phyloP scores from a whole-genome alignment of 306 rosid genomes.

The Cucurbita ficifolia region DNA sequence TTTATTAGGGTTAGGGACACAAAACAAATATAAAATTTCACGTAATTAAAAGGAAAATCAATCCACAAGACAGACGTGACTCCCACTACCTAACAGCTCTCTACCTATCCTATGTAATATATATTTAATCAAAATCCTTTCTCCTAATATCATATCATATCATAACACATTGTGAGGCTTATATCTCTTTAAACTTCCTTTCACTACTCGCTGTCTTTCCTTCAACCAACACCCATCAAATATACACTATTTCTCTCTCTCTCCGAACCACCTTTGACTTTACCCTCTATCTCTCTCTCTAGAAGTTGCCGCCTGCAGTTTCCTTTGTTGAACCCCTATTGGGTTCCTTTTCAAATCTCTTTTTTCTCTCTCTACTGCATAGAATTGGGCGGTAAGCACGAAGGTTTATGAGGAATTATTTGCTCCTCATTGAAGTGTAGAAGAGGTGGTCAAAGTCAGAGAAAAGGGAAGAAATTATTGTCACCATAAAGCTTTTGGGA shows the following conservation, averaged over 20 bases:
- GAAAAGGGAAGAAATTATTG: neutral
- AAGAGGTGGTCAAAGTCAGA: neutral
- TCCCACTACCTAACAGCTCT: slow-evolving; percentile 43
- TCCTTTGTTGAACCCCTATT: slow-evolving; percentile 7
- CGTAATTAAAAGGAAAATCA: neutral
- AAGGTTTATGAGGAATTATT: slow-evolving; percentile 15
- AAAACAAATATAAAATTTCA: slow-evolving; percentile 1
- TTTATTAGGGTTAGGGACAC: slow-evolving; percentile 13
- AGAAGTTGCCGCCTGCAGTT: slow-evolving; percentile 31
- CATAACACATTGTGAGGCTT: slow-evolving; percentile 38
- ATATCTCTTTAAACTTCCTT: slow-evolving; percentile 17
- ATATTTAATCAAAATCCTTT: slow-evolving; percentile 16
- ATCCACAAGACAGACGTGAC: slow-evolving; percentile 55
- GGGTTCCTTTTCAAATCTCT: neutral
- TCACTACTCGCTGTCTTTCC: slow-evolving; percentile 9
- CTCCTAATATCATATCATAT: slow-evolving; percentile 12
- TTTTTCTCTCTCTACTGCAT: slow-evolving; percentile 9
- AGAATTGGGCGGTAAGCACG: slow-evolving; percentile 30
- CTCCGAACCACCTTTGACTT: slow-evolving; percentile 17
- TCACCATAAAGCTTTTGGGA: neutral
- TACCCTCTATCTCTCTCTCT: slow-evolving; percentile 17
- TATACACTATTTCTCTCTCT: neutral
- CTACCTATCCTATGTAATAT: slow-evolving; percentile 9
- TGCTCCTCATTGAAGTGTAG: neutral
- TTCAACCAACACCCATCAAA: slow-evolving; percentile 13